Evolutionary conservation across 2,329 filamentous ascomycete genomes (phyloP), one percentile per base, ranked within the genome.

Genomic region (Aspergillus sclerotialis): DNA sequence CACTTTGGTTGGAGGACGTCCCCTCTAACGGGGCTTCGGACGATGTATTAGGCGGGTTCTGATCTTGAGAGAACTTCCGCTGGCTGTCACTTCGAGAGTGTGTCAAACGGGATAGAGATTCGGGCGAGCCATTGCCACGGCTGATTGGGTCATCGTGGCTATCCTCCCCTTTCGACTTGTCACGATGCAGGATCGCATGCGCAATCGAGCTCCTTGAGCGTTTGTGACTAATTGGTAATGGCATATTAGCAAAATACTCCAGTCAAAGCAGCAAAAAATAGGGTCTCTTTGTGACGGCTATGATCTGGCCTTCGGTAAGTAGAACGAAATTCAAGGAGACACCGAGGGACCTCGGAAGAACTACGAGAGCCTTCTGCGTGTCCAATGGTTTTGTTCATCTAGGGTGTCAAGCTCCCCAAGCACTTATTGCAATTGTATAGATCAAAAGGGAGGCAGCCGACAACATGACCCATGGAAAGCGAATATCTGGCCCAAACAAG

Each of bases 181-280:
- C 69, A 38, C 71, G 69, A 46, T 71, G 66, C 31, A 77, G 61
- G 14, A 77, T 56, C 21, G 73, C 70, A 40, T 73, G 66, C 30
- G 73, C 70, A 39, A 76, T 60, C 30, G 66, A 59, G 42, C 70
- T 72, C 50, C 70, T 74, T 39, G 67, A 71, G 42, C 73, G 70
- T 58, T 73, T 76, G 48, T 72, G 69, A 41, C 61, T 64, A 45
- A 35, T 37, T 32, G 36, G 46, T 24, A 45, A 33, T 17, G 47
- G 37, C 46, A 57, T 60, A 35, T 51, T 45, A 59, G 53, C 45
- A 37, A 30, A 36, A 32, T 25, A 26, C 36, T 44, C 36, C 42
- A 23, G 17, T 12, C 25, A 26, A 33, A 5, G 12, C n/a, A n/a
- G n/a, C n/a, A n/a, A n/a, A n/a, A n/a, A n/a, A n/a, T n/a, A n/a